phyloP scores from a whole-genome alignment of 371 early-diverging fungal species.

The Homolaphlyctis polyrhiza region DNA sequence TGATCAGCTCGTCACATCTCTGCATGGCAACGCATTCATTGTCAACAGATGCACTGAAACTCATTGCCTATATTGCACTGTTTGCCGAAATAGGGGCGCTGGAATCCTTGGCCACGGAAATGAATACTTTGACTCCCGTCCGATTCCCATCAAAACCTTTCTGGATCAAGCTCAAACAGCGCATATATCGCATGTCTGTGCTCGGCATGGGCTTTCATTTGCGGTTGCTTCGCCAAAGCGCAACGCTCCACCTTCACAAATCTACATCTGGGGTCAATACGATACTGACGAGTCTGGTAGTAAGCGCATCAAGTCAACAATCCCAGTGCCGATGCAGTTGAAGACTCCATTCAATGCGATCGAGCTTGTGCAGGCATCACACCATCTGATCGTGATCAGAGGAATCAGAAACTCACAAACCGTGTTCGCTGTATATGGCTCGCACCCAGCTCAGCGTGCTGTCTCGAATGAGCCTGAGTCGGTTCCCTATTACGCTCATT shows the following conservation, averaged over 20 bases:
- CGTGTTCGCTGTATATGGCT: not conserved
- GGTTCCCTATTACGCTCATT: not conserved
- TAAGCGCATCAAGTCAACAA: not conserved
- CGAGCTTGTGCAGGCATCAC: not conserved
- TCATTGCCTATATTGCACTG: not conserved
- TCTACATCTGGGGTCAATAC: conserved; percentile 5
- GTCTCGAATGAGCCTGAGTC: not conserved
- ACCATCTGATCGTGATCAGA: not conserved
- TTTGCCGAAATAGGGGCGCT: conserved; percentile 5
- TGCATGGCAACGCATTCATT: not conserved
- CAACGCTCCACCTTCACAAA: not conserved
- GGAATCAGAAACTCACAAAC: too few species aligned
- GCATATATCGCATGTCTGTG: too few species aligned
- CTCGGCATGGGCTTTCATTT: not conserved
- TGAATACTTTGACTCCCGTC: conserved; percentile 28
- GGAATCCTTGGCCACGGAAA: conserved; percentile 14
- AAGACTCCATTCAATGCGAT: not conserved
- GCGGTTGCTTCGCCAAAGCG: not conserved
- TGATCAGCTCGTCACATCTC: too few species aligned
- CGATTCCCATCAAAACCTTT: conserved; percentile 22
- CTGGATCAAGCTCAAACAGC: not conserved
- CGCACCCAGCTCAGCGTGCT: not conserved
- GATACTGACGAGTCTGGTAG: not conserved
- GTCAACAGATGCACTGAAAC: too few species aligned
- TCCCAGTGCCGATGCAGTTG: not conserved